Percentiles rank a stretch among this genome's conserved stretches.
Evolutionary conservation across 2,329 filamentous ascomycete genomes (phyloP).

Genomic region (Fusarium chaquense): DNA sequence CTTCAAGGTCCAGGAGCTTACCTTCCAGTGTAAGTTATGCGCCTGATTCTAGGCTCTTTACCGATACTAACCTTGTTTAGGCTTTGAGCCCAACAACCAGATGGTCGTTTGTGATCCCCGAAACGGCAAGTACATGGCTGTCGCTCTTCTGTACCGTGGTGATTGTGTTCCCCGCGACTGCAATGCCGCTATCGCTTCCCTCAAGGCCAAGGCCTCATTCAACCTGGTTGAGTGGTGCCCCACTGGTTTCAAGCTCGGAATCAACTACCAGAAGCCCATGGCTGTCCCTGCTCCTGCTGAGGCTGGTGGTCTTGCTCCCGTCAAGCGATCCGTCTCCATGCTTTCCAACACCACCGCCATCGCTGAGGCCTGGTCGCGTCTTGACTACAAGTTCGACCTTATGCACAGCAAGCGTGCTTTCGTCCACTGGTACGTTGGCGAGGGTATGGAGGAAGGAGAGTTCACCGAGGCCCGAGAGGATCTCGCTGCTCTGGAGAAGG

Average conservation of each 20-base stretch:
- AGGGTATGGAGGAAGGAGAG: slow-evolving; percentile 93
- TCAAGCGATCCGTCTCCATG: slow-evolving; percentile 76
- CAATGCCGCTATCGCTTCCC: slow-evolving; percentile 72
- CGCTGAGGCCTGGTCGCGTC: slow-evolving; percentile 77
- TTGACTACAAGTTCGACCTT: slow-evolving; percentile 81
- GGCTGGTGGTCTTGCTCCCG: slow-evolving; percentile 70
- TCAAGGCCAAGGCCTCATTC: slow-evolving; percentile 79
- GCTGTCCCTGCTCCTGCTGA: slow-evolving; percentile 65
- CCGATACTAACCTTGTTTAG: slow-evolving; percentile 55
- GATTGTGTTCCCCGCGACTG: slow-evolving; percentile 78
- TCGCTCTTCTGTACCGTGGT: slow-evolving; percentile 77
- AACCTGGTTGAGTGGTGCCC: slow-evolving; percentile 82
- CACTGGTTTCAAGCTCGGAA: slow-evolving; percentile 80
- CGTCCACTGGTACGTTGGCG: slow-evolving; percentile 85
- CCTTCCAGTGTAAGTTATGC: slow-evolving; percentile 73
- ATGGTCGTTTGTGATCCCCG: slow-evolving; percentile 81
- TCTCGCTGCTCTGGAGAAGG: slow-evolving; percentile 85
- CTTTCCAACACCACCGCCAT: slow-evolving; percentile 81
- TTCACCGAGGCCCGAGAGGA: slow-evolving; percentile 91
- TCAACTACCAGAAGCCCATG: slow-evolving; percentile 78
- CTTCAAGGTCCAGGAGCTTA: slow-evolving; percentile 85
- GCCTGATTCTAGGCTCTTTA: not conserved
- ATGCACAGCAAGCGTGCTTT: slow-evolving; percentile 84
- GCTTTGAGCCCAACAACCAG: slow-evolving; percentile 83
- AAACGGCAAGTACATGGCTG: slow-evolving; percentile 83